Evolutionary conservation across 805 yeast species (phyloP), one percentile per base, ranked within the genome.

Genomic region (Candida xyloterini): DNA sequence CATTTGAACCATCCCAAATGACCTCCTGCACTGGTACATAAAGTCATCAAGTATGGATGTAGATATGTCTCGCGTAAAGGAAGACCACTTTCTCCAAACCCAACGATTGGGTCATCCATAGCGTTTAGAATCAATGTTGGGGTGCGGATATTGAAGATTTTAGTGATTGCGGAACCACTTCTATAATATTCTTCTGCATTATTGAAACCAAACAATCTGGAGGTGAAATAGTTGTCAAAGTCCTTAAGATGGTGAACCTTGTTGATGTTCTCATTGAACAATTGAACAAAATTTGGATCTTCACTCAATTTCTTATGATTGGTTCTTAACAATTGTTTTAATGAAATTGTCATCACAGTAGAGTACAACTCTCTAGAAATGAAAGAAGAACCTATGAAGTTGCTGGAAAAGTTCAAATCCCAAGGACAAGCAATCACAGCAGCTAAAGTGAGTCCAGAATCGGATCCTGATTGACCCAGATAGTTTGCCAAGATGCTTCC

Each of bases 1-100:
- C 68, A 62, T 47, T 73, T 68, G 45, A 78, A 86, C 82, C 83
- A 86, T n/a, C 86, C 93, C 38, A 86, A 70, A 60, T 86, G 95
- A 1, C 95, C 95, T 6, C 95, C 95, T 37, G 74, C 67, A 29
- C 73, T 69, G 6, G 90, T 81, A 43, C 78, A 73, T 5, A 79
- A 67, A 52, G 81, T 49, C 30, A 74, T 62, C 24, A 78, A 62
- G 54, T 73, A 77, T 1, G 95, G 93, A 53, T 84, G 84, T 22
- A 56, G 47, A 27, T 53, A 47, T 15, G 75, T 70, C 44, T 79
- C 81, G 11, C 55, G 56, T 26, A 58, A 56, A 1, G 93, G 93
- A 18, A 83, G 55, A 15, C 67, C 57, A 11, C 47, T 41, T n/a
- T 40, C 42, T 13, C 47, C 30, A 2, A 66, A 65, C 10, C 84